phyloP scores from a whole-genome alignment of 768 basidiomycete genomes.

The Cubamyces sp. region DNA sequence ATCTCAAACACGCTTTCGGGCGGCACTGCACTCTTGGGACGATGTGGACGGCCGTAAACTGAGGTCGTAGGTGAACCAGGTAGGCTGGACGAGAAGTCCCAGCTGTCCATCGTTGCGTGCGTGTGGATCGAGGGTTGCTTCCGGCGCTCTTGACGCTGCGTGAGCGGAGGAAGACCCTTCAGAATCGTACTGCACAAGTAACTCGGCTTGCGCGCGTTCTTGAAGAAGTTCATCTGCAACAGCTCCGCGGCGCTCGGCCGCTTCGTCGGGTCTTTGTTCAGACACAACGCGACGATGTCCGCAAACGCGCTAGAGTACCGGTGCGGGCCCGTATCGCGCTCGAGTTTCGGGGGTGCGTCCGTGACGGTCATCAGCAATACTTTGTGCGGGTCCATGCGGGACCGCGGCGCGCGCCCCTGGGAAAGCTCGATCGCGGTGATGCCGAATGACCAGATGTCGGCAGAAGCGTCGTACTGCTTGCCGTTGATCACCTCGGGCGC shows the following conservation, averaged over 20 bases:
- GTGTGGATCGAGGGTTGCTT: constrained; percentile 44
- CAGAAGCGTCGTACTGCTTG: constrained; percentile 79
- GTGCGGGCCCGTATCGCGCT: constrained; percentile 69
- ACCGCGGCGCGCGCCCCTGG: constrained; percentile 85
- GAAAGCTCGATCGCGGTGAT: constrained; percentile 93
- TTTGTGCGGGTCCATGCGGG: constrained; percentile 70
- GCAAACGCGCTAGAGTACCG: constrained; percentile 83
- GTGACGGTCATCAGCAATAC: constrained; percentile 81
- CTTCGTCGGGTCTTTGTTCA: constrained; percentile 81
- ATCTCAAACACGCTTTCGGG: constrained; percentile 42
- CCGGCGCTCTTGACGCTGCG: constrained; percentile 70
- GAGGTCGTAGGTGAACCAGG: constrained; percentile 34
- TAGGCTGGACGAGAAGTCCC: constrained; percentile 70
- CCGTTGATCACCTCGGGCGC: constrained; percentile 92
- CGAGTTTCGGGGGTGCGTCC: constrained; percentile 76
- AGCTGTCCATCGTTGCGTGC: constrained; percentile 69
- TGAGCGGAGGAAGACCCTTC: constrained; percentile 72
- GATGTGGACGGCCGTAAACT: constrained; percentile 27
- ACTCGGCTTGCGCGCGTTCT: constrained; percentile 72
- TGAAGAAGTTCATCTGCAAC: constrained; percentile 82
- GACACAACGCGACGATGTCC: constrained; percentile 81
- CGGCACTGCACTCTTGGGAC: constrained; percentile 23
- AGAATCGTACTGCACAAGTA: constrained; percentile 81
- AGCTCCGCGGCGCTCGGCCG: constrained; percentile 80
- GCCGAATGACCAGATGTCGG: constrained; percentile 96